Evolutionary conservation across 352 stramenopile genomes (phyloP).

Genomic region (Globisporangium paddicum): DNA sequence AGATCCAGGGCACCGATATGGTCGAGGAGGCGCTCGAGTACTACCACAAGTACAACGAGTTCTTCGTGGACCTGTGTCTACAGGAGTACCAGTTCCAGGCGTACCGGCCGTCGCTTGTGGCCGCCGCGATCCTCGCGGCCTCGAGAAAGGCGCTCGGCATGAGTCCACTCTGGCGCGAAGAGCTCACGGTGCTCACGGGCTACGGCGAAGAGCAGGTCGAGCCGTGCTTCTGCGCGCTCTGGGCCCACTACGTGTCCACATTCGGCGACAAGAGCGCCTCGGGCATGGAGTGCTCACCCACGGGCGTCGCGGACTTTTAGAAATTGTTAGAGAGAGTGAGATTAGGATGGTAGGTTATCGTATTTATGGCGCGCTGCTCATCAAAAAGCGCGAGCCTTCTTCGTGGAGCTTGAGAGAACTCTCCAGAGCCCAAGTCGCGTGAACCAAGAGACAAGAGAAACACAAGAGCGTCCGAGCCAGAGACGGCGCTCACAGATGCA

Average conservation of each 20-base stretch:
- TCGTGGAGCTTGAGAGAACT: neutral
- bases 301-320: slow-evolving; percentile 52
- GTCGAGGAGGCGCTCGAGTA: slow-evolving; percentile 75
- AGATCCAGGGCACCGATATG: slow-evolving; percentile 63
- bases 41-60: slow-evolving; percentile 83
- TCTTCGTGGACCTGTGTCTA: slow-evolving; percentile 82
- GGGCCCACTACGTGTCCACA: slow-evolving; percentile 70
- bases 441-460: neutral
- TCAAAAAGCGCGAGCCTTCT: neutral
- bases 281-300: slow-evolving; percentile 65
- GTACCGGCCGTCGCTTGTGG: slow-evolving; percentile 77
- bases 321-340: neutral
- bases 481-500: slow-evolving; percentile 2
- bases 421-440: slow-evolving; percentile 3
- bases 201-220: slow-evolving; percentile 79
- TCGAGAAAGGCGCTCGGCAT: slow-evolving; percentile 76
- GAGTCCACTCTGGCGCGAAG: slow-evolving; percentile 76
- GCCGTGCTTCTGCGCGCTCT: slow-evolving; percentile 81
- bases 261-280: slow-evolving; percentile 62
- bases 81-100: slow-evolving; percentile 83
- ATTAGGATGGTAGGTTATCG: neutral
- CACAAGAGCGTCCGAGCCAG: neutral
- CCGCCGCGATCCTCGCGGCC: slow-evolving; percentile 67
- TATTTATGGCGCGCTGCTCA: slow-evolving; percentile 11
- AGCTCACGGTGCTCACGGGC: slow-evolving; percentile 72